A percentile compares a stretch with the other conserved stretches of the same genome.
Conservation (phyloP, 2,329 filamentous ascomycete genomes). For the Botryosphaeria dothidea region DNA sequence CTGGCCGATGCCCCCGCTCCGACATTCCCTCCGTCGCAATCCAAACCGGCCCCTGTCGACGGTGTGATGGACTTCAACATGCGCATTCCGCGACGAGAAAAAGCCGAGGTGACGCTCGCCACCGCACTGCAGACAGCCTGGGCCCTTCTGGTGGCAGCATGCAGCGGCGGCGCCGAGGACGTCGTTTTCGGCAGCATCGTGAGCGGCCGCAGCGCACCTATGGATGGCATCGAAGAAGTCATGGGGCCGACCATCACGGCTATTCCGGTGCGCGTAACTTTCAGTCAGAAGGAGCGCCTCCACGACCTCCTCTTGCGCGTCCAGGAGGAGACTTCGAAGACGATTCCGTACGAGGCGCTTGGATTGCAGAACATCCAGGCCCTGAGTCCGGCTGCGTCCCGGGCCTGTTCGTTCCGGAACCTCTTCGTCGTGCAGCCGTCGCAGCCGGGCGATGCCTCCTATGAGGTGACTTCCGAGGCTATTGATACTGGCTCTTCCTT, state of each 20-base stretch:
- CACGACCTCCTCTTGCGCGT: slow-evolving; percentile 19
- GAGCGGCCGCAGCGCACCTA: slow-evolving; percentile 36
- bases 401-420: slow-evolving; percentile 54
- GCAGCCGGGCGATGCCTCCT: background rate
- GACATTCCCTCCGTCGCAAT: slow-evolving; percentile 40
- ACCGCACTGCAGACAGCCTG: slow-evolving; percentile 31
- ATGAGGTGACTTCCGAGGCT: background rate
- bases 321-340: background rate
- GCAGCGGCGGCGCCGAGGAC: slow-evolving; percentile 25
- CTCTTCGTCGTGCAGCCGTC: slow-evolving; percentile 52
- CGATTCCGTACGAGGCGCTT: slow-evolving; percentile 27
- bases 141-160: slow-evolving; percentile 28
- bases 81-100: slow-evolving; percentile 38
- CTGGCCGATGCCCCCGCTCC: slow-evolving; percentile 39
- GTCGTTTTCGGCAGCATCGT: slow-evolving; percentile 44
- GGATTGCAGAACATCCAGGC: slow-evolving; percentile 30
- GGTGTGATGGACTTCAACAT: slow-evolving; percentile 47
- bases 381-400: slow-evolving; percentile 49
- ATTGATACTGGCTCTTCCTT: background rate
- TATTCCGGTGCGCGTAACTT: slow-evolving; percentile 31
- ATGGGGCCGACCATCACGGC: slow-evolving; percentile 46
- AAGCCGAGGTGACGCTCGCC: slow-evolving; percentile 24
- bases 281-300: slow-evolving; percentile 22
- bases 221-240: slow-evolving; percentile 38
- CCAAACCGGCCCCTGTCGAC: slow-evolving; percentile 31